These are phyloP conservation scores for Sugiyamaella floridensis DNA, from an alignment of 805 yeast species.

Conservation along the genomic window DNA sequence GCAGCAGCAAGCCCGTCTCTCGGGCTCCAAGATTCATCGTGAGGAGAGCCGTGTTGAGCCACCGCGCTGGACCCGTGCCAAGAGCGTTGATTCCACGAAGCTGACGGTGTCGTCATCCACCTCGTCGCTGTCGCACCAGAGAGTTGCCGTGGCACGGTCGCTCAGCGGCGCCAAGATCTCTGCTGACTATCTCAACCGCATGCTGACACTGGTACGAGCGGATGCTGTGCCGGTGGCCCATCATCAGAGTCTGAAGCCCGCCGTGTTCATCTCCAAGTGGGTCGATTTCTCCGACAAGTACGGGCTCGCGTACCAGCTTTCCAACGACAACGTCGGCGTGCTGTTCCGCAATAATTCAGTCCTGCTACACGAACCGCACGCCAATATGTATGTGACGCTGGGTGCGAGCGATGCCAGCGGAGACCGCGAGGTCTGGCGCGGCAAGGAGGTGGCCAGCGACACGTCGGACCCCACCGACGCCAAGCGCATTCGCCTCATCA, in stretches of 20 bases:
- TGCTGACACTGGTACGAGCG: not conserved
- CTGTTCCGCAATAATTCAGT: constrained; percentile 80
- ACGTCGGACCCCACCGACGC: constrained; percentile 21
- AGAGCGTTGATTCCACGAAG: not conserved
- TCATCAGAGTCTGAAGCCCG: constrained; percentile 3
- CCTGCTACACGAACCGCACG: constrained; percentile 56
- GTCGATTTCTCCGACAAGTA: constrained; percentile 95
- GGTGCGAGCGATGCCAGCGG: constrained; percentile 1
- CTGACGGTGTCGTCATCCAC: not conserved
- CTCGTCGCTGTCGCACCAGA: not conserved
- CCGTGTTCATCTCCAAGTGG: constrained; percentile 79
- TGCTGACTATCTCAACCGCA: not conserved
- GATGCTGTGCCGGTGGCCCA: not conserved
- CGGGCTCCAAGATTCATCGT: not conserved
- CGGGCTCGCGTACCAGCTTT: constrained; percentile 89
- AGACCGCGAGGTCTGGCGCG: constrained; percentile 1
- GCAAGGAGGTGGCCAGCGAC: constrained; percentile 4
- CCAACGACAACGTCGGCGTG: constrained; percentile 86
- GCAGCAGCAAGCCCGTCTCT: constrained; percentile 1
- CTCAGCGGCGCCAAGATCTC: not conserved
- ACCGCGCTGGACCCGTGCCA: not conserved
- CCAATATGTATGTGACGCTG: constrained; percentile 35
- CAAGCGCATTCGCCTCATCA: constrained; percentile 66
- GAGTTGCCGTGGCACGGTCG: not conserved
- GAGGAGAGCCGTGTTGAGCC: not conserved